Base-by-base conservation (phyloP, 208 protist genomes). In the Leishmania braziliensis region DNA sequence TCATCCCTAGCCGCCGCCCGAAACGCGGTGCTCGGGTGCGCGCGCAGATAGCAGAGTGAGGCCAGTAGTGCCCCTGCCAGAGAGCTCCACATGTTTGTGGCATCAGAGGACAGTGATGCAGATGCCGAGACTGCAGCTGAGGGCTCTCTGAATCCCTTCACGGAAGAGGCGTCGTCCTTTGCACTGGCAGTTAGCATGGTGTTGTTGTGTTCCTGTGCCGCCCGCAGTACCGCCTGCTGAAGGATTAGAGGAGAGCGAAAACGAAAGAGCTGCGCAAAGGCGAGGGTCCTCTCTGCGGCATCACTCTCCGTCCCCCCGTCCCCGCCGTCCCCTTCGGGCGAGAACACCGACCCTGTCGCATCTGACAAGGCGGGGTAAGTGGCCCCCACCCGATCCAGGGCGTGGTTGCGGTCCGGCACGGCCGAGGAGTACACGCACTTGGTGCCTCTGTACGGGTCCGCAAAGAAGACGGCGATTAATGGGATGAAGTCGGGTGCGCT, bases 51-150 rank as follows among this genome's bases (percentile, higher is more conserved):
- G 68, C 86, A 88, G 53, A 90, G 84, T 3, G 86, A 81, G n/a
- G 88, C 87, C 18, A 97, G 83, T 39, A 97, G 77, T 16, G 90
- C 91, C 5, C 89, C 91, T 29, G 90, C 87, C 16, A 97, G 84
- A 36, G 85, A 91, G 62, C 87, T 78, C 90, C 90, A 96, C 36
- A 83, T 39, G 53, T 93, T 84, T 5, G 20, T 6, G 3, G 58
- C 69, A 10, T 54, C 50, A 18, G 43, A 20, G 29, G 68, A 10
- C 18, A 36, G 46, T 26, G 50, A 29, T n/a, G 56, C 43, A 33
- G 68, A 69, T 18, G 58, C 5, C 43, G 56, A 26, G 56, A 58
- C 39, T 43, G 65, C 58, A 43, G 51, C n/a, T 2, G 75, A 36
- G 20, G 33, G n/a, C 14, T 53, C 50, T 26, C 56, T 76, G 54